Conservation (phyloP, 345 rosid species). For the Rhodomyrtus tomentosa region DNA sequence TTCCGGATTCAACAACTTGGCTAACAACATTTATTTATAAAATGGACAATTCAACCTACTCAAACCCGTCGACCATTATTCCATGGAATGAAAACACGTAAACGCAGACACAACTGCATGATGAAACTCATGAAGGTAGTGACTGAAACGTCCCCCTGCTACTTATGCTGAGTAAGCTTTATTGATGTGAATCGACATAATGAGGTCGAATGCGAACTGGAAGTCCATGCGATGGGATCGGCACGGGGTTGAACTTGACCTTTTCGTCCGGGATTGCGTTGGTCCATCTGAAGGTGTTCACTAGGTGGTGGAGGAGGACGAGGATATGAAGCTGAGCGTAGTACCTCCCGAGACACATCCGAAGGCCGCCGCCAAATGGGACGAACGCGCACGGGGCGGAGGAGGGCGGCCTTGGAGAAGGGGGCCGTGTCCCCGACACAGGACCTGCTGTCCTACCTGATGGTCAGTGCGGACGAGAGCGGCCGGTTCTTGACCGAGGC, state of each 20-base stretch:
- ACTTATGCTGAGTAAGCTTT: not conserved
- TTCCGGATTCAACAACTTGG: too few relatives aligned
- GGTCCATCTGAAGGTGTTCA: constrained; percentile 13
- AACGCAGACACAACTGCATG: too few relatives aligned
- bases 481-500: constrained; percentile 10
- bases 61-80: too few relatives aligned
- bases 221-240: constrained; percentile 5
- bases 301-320: constrained; percentile 11
- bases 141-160: too few relatives aligned
- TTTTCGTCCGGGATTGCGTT: not conserved
- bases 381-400: not conserved
- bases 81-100: too few relatives aligned
- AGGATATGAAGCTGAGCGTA: constrained; percentile 5
- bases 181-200: not conserved
- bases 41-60: too few relatives aligned
- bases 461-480: not conserved
- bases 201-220: constrained; percentile 3
- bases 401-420: constrained; percentile 7
- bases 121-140: too few relatives aligned
- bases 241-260: constrained; percentile 3
- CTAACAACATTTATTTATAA: too few relatives aligned
- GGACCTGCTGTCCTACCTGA: constrained; percentile 12
- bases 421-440: not conserved
- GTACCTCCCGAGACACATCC: constrained; percentile 15
- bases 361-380: constrained; percentile 15